These are phyloP conservation scores for Alternaria burnsii DNA, from an alignment of 2,329 filamentous ascomycete genomes.

Conservation along the genomic window DNA sequence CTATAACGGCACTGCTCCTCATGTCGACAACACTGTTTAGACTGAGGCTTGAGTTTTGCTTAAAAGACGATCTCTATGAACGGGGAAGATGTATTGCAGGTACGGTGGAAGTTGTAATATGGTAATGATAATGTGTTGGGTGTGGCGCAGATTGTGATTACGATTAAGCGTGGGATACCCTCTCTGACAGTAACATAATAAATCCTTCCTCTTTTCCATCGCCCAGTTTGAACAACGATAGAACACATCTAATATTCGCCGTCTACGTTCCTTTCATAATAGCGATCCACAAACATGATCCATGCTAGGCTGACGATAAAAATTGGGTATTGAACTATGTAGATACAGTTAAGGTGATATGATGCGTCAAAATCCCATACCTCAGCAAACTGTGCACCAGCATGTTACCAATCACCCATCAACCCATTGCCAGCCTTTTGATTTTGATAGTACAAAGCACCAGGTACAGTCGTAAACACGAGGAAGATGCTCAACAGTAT, in stretches of 20 bases:
- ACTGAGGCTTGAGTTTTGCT: not conserved
- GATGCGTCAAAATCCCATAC: not conserved
- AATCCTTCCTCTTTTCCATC: not conserved
- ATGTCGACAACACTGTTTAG: conserved; percentile 5
- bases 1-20: conserved; percentile 1
- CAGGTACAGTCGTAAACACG: conserved; percentile 1
- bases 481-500: conserved; percentile 19
- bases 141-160: not conserved
- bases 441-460: conserved; percentile 1
- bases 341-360: not conserved
- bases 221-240: not conserved
- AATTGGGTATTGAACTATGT: not conserved
- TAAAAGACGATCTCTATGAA: not conserved
- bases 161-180: not conserved
- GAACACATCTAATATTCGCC: not conserved
- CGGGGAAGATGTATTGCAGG: not conserved
- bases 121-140: not conserved
- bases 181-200: not conserved
- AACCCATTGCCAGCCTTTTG: not conserved
- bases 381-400: not conserved
- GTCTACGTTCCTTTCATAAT: too few relatives aligned
- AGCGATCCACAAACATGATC: not conserved
- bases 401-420: conserved; percentile 5
- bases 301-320: not conserved
- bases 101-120: not conserved